Percentiles rank a stretch among this genome's conserved stretches.
Evolutionary conservation across 495 filamentous ascomycete genomes (phyloP).

Genomic region (Xylaria scruposa): DNA sequence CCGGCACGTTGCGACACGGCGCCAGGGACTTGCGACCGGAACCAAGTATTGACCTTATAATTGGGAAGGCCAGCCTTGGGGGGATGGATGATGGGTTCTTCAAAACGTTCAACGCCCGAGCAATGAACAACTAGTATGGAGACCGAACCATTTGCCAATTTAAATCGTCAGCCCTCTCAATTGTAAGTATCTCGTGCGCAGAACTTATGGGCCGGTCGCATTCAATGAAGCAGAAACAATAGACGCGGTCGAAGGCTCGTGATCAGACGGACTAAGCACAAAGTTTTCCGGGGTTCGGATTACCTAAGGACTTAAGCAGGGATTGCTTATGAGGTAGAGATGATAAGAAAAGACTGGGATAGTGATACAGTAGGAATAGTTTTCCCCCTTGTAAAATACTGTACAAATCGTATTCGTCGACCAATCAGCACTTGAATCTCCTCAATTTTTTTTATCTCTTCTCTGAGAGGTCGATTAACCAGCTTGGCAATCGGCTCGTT

Average conservation of each 20-base stretch:
- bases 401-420: neutral
- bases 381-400: neutral
- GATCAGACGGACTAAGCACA: slow-evolving; percentile 12
- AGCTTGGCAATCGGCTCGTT: neutral
- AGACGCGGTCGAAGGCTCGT: slow-evolving; percentile 29
- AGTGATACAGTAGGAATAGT: neutral
- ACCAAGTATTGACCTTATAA: neutral
- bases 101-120: neutral
- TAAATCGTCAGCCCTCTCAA: neutral
- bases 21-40: neutral
- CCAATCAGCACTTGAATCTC: slow-evolving; percentile 15
- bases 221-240: neutral
- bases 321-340: slow-evolving; percentile 6
- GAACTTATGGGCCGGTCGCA: neutral
- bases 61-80: neutral
- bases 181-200: too few species aligned
- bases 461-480: slow-evolving; percentile 11
- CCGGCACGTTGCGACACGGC: neutral
- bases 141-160: neutral
- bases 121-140: neutral
- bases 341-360: slow-evolving; percentile 5
- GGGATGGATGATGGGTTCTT: neutral
- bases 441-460: slow-evolving; percentile 17
- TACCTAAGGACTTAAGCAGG: slow-evolving; percentile 8
- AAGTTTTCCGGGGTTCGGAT: slow-evolving; percentile 21